Evolutionary conservation across 129 eudicot genomes (phyloP), one percentile per base, ranked within the genome.

Genomic region (Centella asiatica): DNA sequence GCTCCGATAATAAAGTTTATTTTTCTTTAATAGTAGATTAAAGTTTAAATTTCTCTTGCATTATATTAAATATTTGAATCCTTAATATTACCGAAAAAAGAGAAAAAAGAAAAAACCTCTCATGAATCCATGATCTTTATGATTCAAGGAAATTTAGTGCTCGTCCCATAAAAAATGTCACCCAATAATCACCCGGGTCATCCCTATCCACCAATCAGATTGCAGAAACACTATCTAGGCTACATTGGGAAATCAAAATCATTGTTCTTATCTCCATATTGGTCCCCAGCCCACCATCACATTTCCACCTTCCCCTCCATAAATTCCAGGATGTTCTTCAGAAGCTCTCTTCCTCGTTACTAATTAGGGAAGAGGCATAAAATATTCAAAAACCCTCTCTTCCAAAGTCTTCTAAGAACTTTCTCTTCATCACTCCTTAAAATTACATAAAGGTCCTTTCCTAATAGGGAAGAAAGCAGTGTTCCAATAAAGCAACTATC

Each of bases 271-370:
- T 22, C 44, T 57, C 1, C 36, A 4, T 28, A 27, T 53, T 40
- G 68, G 34, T 22, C 62, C 74, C 53, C 17, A 11, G 27, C 2
- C 3, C 61, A 29, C 20, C 27, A 5, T 6, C n/a, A 5, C 44
- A 14, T 20, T 65, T 65, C 20, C 55, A n/a, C 17, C 18, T 0
- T 0, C 44, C 62, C 44, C 4, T 3, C 18, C 46, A 0, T n/a
- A 28, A 29, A 36, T 69, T 81, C 87, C 80, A 70, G 87, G 77
- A 81, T 62, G 65, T 81, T 81, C 87, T 53, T 17, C n/a, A 69
- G 15, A 60, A 36, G 2, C 42, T 13, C 42, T 13, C 42, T 14
- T n/a, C 46, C 46, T 11, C 12, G 44, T 25, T 12, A 60, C 55
- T n/a, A n/a, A 18, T 29, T 48, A 55, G 74, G 66, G 54, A 76